Conservation (phyloP, 1,139 yeast genomes). For the Sugiyamaella castrensis region DNA sequence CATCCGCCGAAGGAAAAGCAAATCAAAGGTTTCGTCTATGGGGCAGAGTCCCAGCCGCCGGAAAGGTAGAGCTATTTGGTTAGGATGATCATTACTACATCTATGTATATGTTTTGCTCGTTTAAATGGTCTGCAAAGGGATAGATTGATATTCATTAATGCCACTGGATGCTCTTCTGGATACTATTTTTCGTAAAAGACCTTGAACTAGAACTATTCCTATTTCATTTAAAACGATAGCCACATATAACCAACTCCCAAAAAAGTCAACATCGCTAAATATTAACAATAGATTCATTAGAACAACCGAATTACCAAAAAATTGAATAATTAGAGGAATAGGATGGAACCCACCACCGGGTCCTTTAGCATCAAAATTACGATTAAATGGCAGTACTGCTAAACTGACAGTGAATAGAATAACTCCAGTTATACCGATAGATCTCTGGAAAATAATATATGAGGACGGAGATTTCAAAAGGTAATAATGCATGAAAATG, state of each 20-base stretch:
- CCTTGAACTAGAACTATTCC: slow-evolving; percentile 12
- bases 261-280: slow-evolving; percentile 17
- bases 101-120: background rate
- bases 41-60: slow-evolving; percentile 5
- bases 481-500: background rate
- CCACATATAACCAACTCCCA: slow-evolving; percentile 15
- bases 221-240: slow-evolving; percentile 13
- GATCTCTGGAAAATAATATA: slow-evolving; percentile 2
- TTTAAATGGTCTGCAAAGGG: slow-evolving; percentile 12
- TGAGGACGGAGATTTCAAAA: background rate
- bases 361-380: slow-evolving; percentile 14
- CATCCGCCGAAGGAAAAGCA: background rate
- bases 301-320: slow-evolving; percentile 17
- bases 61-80: background rate
- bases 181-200: slow-evolving; percentile 3
- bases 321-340: slow-evolving; percentile 18
- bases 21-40: background rate
- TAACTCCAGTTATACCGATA: slow-evolving; percentile 16
- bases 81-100: no score
- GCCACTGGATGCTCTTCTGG: background rate
- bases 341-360: slow-evolving; percentile 22
- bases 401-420: slow-evolving; percentile 12
- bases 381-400: slow-evolving; percentile 17
- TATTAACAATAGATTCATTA: slow-evolving; percentile 17
- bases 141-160: slow-evolving; percentile 9